These are phyloP conservation scores for Plasmodium knowlesi DNA, from an alignment of 169 alveolate species.

Conservation along the genomic window DNA sequence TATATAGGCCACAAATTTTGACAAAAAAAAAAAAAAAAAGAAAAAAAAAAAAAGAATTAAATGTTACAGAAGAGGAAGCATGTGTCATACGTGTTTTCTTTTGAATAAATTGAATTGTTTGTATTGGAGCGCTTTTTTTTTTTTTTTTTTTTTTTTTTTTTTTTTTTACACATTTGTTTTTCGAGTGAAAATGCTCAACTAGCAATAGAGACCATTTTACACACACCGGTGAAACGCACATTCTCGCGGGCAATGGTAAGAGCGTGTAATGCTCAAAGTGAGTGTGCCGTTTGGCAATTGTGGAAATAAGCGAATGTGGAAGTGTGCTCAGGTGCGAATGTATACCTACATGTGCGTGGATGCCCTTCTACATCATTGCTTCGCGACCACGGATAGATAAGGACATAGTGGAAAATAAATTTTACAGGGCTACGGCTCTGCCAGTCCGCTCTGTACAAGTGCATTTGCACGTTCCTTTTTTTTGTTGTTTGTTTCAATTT, in stretches of 20 bases:
- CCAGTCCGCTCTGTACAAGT: not conserved
- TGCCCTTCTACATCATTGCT: not conserved
- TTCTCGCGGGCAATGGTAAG: not conserved
- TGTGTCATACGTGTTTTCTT: not conserved
- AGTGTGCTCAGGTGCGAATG: not conserved
- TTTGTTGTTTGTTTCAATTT: not conserved
- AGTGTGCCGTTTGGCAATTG: not conserved
- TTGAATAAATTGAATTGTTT: not conserved
- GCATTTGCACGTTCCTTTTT: not conserved
- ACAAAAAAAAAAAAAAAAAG: slow-evolving; percentile 3
- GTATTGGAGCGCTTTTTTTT: not conserved
- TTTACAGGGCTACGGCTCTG: not conserved
- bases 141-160: not conserved
- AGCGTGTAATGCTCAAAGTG: not conserved
- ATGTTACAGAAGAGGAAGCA: slow-evolving; percentile 5
- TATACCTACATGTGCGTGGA: not conserved
- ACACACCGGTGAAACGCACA: slow-evolving; percentile 18
- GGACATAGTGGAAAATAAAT: not conserved
- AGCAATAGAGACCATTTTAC: slow-evolving; percentile 5
- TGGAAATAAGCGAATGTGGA: not conserved
- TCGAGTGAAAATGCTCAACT: not conserved
- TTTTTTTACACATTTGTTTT: slow-evolving; percentile 5
- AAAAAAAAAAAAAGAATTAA: slow-evolving; percentile 16
- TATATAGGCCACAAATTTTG: not conserved
- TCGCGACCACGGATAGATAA: not conserved